phyloP scores from a whole-genome alignment of 2,329 filamentous ascomycete genomes.

The Aspergillus sp. region DNA sequence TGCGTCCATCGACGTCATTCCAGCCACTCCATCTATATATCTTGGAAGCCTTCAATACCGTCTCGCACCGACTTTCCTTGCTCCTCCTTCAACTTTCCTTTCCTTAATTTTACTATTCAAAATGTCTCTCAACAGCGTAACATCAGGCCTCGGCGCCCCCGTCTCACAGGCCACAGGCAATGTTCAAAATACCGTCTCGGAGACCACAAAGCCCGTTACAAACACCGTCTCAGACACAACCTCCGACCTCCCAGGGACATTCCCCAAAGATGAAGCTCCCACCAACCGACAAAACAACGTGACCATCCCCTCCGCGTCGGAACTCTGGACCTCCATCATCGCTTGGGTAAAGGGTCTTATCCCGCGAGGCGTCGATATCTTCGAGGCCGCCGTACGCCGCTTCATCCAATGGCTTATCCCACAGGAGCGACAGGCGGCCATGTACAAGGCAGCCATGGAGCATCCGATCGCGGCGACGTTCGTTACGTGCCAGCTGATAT shows the following conservation, averaged over 20 bases:
- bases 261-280: constrained; percentile 1
- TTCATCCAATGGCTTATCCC: constrained; percentile 28
- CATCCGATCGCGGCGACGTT: constrained; percentile 34
- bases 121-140: constrained; percentile 5
- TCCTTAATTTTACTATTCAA: not conserved
- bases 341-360: constrained; percentile 4
- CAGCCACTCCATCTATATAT: not conserved
- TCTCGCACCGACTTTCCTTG: not conserved
- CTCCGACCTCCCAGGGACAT: not conserved
- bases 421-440: constrained; percentile 24
- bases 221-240: not conserved
- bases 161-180: not conserved
- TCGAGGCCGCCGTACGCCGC: constrained; percentile 25
- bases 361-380: constrained; percentile 26
- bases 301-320: not conserved
- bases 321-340: not conserved
- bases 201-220: constrained; percentile 5
- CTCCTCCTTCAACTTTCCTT: no score
- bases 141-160: constrained; percentile 1
- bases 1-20: not conserved
- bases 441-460: constrained; percentile 30
- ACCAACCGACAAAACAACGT: constrained; percentile 6
- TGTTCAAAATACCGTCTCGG: not conserved
- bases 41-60: not conserved
- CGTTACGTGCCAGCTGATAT: constrained; percentile 33